Evolutionary conservation across 352 stramenopile genomes (phyloP).

Genomic region (Phytopythium cucurbitacearum): DNA sequence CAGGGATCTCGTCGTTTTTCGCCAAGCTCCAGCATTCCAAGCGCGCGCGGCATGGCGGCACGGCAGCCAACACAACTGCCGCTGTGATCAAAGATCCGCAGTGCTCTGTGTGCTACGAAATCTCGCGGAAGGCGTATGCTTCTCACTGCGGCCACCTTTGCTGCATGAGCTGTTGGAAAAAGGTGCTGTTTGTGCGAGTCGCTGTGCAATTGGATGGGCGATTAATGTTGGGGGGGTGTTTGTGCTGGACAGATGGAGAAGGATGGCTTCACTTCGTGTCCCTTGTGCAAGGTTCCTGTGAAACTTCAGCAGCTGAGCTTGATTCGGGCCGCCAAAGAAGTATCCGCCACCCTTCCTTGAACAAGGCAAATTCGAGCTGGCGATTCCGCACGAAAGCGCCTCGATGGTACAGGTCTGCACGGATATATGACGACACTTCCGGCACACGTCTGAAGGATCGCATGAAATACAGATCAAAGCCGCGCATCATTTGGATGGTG

Average conservation of each 20-base stretch:
- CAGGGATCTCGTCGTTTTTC: constrained; percentile 50
- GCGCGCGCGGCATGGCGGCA: constrained; percentile 33
- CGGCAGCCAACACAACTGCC: constrained; percentile 20
- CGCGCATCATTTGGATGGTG: too few relatives aligned
- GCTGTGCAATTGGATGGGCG: not conserved
- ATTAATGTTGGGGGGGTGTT: constrained; percentile 12
- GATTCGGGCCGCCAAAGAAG: constrained; percentile 60
- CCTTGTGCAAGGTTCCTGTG: constrained; percentile 71
- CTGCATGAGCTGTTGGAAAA: constrained; percentile 80
- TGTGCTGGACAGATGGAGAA: constrained; percentile 59
- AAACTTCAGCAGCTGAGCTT: constrained; percentile 65
- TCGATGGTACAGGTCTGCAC: too few relatives aligned
- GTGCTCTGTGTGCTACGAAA: constrained; percentile 84
- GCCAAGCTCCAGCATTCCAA: constrained; percentile 64
- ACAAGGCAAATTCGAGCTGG: too few relatives aligned
- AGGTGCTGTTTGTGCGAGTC: constrained; percentile 34
- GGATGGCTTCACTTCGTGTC: constrained; percentile 67
- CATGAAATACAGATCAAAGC: too few relatives aligned
- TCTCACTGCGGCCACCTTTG: constrained; percentile 83
- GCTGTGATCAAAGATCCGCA: constrained; percentile 72
- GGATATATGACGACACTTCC: too few relatives aligned
- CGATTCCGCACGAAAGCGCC: too few relatives aligned
- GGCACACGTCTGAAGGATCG: too few relatives aligned
- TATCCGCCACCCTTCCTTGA: not conserved
- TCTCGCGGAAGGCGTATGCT: constrained; percentile 70